Conservation (phyloP, 2,329 filamentous ascomycete genomes). For the Aspergillus fructus region DNA sequence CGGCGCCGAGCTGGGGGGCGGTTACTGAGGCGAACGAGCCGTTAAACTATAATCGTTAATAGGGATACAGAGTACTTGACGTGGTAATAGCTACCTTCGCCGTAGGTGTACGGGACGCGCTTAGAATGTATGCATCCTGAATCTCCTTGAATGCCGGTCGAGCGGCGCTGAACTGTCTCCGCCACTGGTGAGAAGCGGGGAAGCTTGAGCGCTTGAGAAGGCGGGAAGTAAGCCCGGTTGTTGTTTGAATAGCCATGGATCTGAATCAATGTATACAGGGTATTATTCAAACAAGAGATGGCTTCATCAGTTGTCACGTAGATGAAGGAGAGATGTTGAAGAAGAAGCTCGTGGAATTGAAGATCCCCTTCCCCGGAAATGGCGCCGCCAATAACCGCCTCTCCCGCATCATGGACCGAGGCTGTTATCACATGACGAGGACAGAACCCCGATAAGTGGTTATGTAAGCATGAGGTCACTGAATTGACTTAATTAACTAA, state of each 20-base stretch:
- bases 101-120: constrained; percentile 84
- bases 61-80: not conserved
- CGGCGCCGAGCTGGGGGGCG: constrained; percentile 83
- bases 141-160: constrained; percentile 61
- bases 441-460: not conserved
- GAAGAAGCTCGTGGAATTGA: not conserved
- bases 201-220: constrained; percentile 28
- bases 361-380: constrained; percentile 7
- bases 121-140: constrained; percentile 90
- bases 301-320: not conserved
- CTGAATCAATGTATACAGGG: not conserved
- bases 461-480: not conserved
- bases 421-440: constrained; percentile 7
- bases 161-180: constrained; percentile 54
- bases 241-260: constrained; percentile 2
- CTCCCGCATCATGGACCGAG: constrained; percentile 8
- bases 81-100: constrained; percentile 63
- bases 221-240: constrained; percentile 18
- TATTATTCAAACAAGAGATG: not conserved
- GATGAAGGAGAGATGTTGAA: not conserved
- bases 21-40: constrained; percentile 80
- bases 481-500: too few species aligned
- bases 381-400: constrained; percentile 13
- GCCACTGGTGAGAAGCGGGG: constrained; percentile 48
- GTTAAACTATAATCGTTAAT: constrained; percentile 69